Base-by-base conservation (phyloP, 108 stramenopile genomes). In the Nannochloropsis oceanica region DNA sequence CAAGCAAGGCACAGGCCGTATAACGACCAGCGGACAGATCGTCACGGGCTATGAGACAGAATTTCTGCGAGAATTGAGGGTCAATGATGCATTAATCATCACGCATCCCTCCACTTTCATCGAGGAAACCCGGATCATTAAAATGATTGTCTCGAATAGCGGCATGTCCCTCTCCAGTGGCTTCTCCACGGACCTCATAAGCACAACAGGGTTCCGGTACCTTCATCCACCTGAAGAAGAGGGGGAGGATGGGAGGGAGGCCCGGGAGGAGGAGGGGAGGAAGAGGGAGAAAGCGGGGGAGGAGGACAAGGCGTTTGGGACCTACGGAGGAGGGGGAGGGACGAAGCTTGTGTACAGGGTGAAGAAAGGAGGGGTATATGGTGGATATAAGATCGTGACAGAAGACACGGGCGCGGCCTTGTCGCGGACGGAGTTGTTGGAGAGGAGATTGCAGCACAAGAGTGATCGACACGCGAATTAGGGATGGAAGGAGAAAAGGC, bases 171-270 rank as follows among this genome's bases (percentile, higher is more conserved):
- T 92, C 85, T 83, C 80, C 84, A 86, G 87, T 43, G 50, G 89
- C 18, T 92, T 92, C 84, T 90, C 89, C 44, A 87, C 87, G 44
- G 91, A 92, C 73, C 88, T 92, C 43, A 88, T 92, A 42, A 85
- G 88, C 43, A 91, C 91, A 8, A 89, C 89, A 8, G 24, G 88
- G 11, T 92, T 92, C 86, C 91, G 87, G 27, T 92, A 83, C 89
- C 86, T 92, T 73, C 88, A 88, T 26, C 89, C 91, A 27, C 91
- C 91, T 79, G 42, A 90, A 18, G 50, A 89, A 42, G 90, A 90
- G 73, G 73, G 43, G 34, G 89, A 83, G 42, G 90, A 43, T 10
- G 89, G 87, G 79, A 82, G 27, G 42, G 88, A 84, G 25, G 89
- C 84, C 27, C 85, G 43, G 44, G 86, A 84, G 43, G 81, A 24